Evolutionary conservation across 2,329 filamentous ascomycete genomes (phyloP), one percentile per base, ranked within the genome.

Genomic region (Sporothrix globosa): DNA sequence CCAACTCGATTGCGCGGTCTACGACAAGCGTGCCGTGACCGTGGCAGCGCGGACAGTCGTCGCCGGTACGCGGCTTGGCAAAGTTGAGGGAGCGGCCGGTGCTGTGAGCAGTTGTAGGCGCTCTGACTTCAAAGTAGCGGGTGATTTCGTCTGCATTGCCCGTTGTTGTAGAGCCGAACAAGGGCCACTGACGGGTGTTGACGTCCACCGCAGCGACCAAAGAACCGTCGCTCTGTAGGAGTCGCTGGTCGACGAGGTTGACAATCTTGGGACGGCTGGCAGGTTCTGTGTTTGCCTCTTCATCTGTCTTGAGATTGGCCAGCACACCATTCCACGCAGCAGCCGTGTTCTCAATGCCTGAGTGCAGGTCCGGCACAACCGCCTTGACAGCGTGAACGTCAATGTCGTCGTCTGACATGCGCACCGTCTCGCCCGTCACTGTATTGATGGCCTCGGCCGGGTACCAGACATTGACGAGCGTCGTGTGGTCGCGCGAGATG

Each of bases 1-100:
- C 96, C 19, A 98, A 85, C 80, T 99, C 96, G 66, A 98, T 90
- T 9, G 93, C 92, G 73, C 87, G 90, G 70, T 91, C 86, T 2
- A 91, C 83, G 56, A 83, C 83, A 27, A 98, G 82, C 2, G 79
- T 82, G 0, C 91, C 91, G 19, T 27, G 24, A 0, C 83, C 76
- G 0, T 81, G 76, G 77, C 96, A 99, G 52, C 85, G 83, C 0
- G 92, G 88, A 76, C 96, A 99, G 13, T 79, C 75, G 76, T 96
- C 92, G 14, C 91, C 92, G 56, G 88, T 80, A 63, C 82, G 82
- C 21, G 91, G 86, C 71, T 87, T 86, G 9, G 93, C 82, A 10
- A 97, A 80, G 74, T 91, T 89, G 50, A 92, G 80, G 0, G 81
- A 79, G 68, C 79, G 74, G 6, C 80, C 21, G 53, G 69, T 24